phyloP scores from a whole-genome alignment of 495 filamentous ascomycete species.

The Viridothelium virens region DNA sequence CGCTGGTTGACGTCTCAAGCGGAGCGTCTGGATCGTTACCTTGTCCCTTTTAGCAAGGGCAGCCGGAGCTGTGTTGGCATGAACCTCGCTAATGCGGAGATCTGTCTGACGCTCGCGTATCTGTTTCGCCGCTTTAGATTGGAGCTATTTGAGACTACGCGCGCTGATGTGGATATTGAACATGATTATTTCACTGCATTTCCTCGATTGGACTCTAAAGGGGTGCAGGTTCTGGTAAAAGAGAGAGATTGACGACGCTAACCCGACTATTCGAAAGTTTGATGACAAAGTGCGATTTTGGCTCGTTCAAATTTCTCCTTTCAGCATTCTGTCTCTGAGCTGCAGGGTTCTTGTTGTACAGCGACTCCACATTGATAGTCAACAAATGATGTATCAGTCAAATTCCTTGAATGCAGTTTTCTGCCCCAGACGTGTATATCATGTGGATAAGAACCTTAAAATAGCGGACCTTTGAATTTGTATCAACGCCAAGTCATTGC shows the following conservation, averaged over 20 bases:
- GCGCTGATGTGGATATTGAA: conserved; percentile 31
- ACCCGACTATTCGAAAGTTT: not conserved
- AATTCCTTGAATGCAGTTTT: too few species aligned
- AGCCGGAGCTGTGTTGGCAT: conserved; percentile 46
- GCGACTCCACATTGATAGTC: too few species aligned
- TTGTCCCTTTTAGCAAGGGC: conserved; percentile 45
- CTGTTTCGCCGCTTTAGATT: conserved; percentile 34
- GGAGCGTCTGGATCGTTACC: conserved; percentile 38
- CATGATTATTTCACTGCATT: conserved; percentile 19
- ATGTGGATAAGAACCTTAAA: too few species aligned
- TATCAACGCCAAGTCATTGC: too few species aligned
- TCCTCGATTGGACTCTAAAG: conserved; percentile 15
- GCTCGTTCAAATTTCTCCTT: not conserved
- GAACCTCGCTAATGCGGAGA: conserved; percentile 31
- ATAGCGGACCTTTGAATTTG: too few species aligned
- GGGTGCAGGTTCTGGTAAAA: conserved; percentile 15
- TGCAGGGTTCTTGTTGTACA: not conserved
- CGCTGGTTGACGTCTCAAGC: conserved; percentile 23
- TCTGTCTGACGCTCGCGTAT: conserved; percentile 21
- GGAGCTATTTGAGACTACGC: conserved; percentile 33
- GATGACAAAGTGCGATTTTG: not conserved
- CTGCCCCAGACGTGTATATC: too few species aligned
- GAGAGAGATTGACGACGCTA: not conserved
- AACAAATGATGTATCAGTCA: too few species aligned
- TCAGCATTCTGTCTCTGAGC: not conserved